A percentile compares a stretch with the other conserved stretches of the same genome.
These are phyloP conservation scores for Biscogniauxia mediterranea DNA, from an alignment of 2,329 filamentous ascomycete species.

Conservation along the genomic window DNA sequence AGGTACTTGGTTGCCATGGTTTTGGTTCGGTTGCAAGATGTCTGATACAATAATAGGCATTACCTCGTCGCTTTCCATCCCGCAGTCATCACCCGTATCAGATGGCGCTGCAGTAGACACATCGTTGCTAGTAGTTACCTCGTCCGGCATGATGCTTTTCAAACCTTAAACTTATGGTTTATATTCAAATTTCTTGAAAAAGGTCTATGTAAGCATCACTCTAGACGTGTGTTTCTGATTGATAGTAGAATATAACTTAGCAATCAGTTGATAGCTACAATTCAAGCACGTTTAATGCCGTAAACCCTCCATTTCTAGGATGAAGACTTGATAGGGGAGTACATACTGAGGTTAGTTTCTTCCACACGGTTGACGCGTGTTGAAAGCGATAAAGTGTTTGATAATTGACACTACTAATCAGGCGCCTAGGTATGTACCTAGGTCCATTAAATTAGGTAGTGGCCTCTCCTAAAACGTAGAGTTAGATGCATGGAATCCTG, in stretches of 20 bases:
- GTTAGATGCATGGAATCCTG: too few species aligned
- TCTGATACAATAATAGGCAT: conserved; percentile 14
- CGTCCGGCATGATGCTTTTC: conserved; percentile 1
- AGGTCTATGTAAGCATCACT: background rate
- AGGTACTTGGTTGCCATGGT: background rate
- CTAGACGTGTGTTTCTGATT: background rate
- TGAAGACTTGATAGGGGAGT: background rate
- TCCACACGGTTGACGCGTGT: background rate
- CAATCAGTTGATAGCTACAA: background rate
- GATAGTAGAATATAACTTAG: background rate
- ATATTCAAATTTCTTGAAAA: background rate
- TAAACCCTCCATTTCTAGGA: background rate
- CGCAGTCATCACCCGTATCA: background rate
- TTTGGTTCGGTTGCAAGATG: conserved; percentile 9
- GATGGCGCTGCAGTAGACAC: background rate
- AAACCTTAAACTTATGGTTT: background rate
- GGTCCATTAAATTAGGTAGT: too few species aligned
- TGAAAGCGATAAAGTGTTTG: background rate
- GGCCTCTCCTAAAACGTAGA: too few species aligned
- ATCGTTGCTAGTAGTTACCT: background rate
- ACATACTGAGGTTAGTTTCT: background rate
- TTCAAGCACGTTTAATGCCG: background rate
- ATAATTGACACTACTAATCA: background rate
- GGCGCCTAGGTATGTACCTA: too few species aligned
- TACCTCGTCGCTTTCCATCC: conserved; percentile 2